A percentile compares a stretch with the other conserved stretches of the same genome.
Conservation (phyloP, 2,329 filamentous ascomycete species). For the Onygena corvina region DNA sequence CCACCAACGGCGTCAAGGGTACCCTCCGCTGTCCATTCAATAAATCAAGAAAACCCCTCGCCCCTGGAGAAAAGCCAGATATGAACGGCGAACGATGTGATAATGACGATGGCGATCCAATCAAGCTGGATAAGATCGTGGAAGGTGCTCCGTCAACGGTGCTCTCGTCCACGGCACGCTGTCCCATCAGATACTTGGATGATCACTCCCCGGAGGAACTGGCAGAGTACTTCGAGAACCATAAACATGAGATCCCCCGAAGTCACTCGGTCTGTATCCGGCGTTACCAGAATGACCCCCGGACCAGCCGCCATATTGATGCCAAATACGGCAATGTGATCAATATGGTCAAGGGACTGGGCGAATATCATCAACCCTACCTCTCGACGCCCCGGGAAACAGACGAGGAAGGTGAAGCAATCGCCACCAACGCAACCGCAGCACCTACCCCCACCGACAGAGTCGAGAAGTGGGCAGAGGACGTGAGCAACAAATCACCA, state of each 20-base stretch:
- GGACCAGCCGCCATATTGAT: conserved; percentile 76
- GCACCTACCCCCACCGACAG: conserved; percentile 49
- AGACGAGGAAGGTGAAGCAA: conserved; percentile 23
- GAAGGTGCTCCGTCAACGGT: conserved; percentile 35
- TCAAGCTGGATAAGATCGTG: conserved; percentile 38
- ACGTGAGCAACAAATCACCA: conserved; percentile 49
- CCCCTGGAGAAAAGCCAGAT: conserved; percentile 29
- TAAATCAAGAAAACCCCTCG: conserved; percentile 30
- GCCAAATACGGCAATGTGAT: conserved; percentile 87
- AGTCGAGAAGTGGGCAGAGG: conserved; percentile 77
- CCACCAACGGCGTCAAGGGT: conserved; percentile 68
- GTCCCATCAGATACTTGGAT: conserved; percentile 84
- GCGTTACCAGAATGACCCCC: conserved; percentile 75
- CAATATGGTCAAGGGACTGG: conserved; percentile 86
- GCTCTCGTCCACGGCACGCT: conserved; percentile 49
- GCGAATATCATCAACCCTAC: conserved; percentile 78
- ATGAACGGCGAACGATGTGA: conserved; percentile 31
- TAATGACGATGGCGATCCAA: conserved; percentile 48
- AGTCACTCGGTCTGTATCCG: conserved; percentile 89
- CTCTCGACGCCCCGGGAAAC: conserved; percentile 47
- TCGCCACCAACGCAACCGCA: conserved; percentile 18
- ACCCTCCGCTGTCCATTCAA: conserved; percentile 72
- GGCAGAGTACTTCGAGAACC: conserved; percentile 82
- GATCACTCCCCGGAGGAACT: conserved; percentile 89
- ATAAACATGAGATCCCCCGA: conserved; percentile 87